Percentiles rank a stretch among this genome's conserved stretches.
Evolutionary conservation across 2,329 filamentous ascomycete genomes (phyloP).

Genomic region (Talaromyces rugulosus): DNA sequence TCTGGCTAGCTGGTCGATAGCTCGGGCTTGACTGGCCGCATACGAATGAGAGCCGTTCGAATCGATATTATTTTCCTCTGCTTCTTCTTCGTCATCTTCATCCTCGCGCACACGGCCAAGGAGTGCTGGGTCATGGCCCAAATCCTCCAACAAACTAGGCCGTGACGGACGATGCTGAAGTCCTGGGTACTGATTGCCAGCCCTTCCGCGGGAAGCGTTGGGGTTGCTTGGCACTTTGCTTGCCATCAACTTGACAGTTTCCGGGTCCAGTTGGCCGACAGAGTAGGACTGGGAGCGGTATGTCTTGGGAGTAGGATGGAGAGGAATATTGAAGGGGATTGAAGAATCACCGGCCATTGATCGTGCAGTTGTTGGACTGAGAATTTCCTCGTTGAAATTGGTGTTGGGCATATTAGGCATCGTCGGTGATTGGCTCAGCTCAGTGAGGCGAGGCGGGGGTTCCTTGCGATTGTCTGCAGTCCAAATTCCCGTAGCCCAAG

Average conservation of each 20-base stretch:
- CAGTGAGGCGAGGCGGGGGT: conserved; percentile 66
- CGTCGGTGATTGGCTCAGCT: conserved; percentile 72
- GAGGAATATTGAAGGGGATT: conserved; percentile 80
- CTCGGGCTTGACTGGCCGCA: conserved; percentile 38
- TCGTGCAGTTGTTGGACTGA: conserved; percentile 47
- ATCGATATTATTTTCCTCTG: conserved; percentile 35
- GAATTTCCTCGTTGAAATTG: conserved; percentile 46
- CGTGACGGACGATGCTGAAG: conserved; percentile 77
- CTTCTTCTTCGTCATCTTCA: conserved; percentile 32
- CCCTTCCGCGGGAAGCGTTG: conserved; percentile 31
- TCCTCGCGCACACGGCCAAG: conserved; percentile 47
- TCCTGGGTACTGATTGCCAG: conserved; percentile 55
- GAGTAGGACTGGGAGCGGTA: conserved; percentile 97
- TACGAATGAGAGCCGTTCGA: conserved; percentile 37
- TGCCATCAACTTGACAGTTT: conserved; percentile 40
- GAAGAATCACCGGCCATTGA: conserved; percentile 49
- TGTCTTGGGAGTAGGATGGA: conserved; percentile 86
- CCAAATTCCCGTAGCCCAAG: conserved; percentile 81
- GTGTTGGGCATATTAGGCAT: conserved; percentile 52
- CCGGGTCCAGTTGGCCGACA: conserved; percentile 80
- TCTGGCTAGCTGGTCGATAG: conserved; percentile 43
- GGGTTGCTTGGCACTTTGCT: conserved; percentile 27
- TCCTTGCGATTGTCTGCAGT: conserved; percentile 71
- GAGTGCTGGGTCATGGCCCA: conserved; percentile 43
- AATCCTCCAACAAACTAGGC: conserved; percentile 43